phyloP scores from a whole-genome alignment of 257 asterid species.

The Agastache rugosa region DNA sequence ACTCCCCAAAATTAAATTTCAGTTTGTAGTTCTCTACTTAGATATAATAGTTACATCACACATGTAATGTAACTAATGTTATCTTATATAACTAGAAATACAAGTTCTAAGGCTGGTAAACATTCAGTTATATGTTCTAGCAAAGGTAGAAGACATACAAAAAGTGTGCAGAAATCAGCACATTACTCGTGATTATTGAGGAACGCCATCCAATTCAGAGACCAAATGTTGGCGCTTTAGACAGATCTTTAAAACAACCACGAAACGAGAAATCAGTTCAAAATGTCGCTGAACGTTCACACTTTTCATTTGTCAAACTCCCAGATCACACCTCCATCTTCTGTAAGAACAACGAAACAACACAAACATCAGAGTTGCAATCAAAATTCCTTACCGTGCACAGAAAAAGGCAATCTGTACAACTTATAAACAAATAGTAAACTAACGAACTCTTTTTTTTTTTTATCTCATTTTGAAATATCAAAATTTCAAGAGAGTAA shows the following conservation, averaged over 20 bases:
- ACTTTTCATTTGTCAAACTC: conserved; percentile 65
- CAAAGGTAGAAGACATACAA: background rate
- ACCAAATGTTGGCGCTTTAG: background rate
- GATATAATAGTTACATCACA: no score
- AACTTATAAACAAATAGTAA: background rate
- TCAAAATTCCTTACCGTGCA: background rate
- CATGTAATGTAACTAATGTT: no score
- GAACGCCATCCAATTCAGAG: background rate
- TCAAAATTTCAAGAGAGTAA: background rate
- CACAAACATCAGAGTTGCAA: background rate
- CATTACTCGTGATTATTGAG: background rate
- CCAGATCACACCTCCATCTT: conserved; percentile 86
- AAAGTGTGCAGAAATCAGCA: background rate
- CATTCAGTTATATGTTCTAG: background rate
- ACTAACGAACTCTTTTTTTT: background rate
- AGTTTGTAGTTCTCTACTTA: no score
- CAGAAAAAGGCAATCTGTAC: background rate
- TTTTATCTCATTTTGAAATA: background rate
- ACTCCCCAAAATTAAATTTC: no score
- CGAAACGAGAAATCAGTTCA: background rate
- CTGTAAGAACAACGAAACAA: conserved; percentile 41
- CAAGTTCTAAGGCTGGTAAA: background rate
- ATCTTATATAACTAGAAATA: background rate
- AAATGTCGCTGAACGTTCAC: background rate
- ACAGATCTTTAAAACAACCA: background rate